A percentile compares a stretch with the other conserved stretches of the same genome.
phyloP scores from a whole-genome alignment of 2,329 filamentous ascomycete species.

The Trichoderma oligosporum region DNA sequence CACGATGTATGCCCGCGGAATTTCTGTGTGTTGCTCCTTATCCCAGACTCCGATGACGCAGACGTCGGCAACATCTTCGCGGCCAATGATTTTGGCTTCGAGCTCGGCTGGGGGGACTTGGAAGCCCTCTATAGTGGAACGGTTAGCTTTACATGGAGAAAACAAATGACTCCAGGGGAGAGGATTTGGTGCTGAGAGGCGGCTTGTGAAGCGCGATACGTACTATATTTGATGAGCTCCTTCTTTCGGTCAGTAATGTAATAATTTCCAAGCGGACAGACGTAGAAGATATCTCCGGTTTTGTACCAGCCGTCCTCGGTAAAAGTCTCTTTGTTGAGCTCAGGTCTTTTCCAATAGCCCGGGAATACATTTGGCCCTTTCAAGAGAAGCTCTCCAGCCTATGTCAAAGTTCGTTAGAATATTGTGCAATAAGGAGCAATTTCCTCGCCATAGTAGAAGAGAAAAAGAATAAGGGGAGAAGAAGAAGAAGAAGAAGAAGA shows the following conservation, averaged over 20 bases:
- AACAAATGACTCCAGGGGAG: no score
- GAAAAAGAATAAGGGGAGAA: no score
- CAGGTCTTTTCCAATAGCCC: slow-evolving; percentile 72
- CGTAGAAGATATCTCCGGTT: slow-evolving; percentile 81
- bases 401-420: background rate
- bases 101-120: slow-evolving; percentile 68
- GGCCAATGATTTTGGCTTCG: slow-evolving; percentile 46
- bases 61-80: slow-evolving; percentile 51
- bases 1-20: slow-evolving; percentile 52
- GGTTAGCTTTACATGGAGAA: background rate
- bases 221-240: slow-evolving; percentile 56
- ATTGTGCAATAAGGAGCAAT: slow-evolving; percentile 23
- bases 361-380: slow-evolving; percentile 76
- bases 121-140: slow-evolving; percentile 49
- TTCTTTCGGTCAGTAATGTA: slow-evolving; percentile 87
- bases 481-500: no score
- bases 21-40: slow-evolving; percentile 59
- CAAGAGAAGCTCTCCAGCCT: slow-evolving; percentile 68
- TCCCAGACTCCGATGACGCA: slow-evolving; percentile 62
- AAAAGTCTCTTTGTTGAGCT: slow-evolving; percentile 67
- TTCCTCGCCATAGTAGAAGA: no score
- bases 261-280: slow-evolving; percentile 74
- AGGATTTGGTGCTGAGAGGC: no score
- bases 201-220: slow-evolving; percentile 23
- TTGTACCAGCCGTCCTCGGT: slow-evolving; percentile 81